Conservation (phyloP, 192 early-diverging fungal species). For the Polychytrium aggregatum region DNA sequence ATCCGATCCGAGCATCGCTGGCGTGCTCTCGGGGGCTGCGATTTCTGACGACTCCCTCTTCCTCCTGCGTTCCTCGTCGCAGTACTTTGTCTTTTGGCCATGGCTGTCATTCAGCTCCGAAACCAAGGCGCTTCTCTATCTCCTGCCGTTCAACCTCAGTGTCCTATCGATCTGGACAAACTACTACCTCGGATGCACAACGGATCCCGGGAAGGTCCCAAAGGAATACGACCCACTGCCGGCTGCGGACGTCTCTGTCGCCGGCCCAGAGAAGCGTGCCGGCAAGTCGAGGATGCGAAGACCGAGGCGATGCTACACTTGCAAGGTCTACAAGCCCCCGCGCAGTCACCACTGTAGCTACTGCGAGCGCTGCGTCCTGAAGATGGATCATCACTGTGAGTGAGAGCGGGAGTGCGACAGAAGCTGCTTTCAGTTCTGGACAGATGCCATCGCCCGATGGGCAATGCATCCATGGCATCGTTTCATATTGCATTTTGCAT, state of each 20-base stretch:
- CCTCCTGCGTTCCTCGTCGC: too few relatives aligned
- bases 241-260: too few relatives aligned
- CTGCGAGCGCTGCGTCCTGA: slow-evolving; percentile 36
- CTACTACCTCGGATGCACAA: slow-evolving; percentile 67
- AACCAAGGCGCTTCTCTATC: slow-evolving; percentile 20
- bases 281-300: slow-evolving; percentile 3
- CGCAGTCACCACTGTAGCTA: slow-evolving; percentile 37
- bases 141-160: slow-evolving; percentile 65
- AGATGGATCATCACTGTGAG: slow-evolving; percentile 50
- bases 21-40: too few relatives aligned
- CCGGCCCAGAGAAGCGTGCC: slow-evolving; percentile 2
- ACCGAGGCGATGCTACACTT: slow-evolving; percentile 34
- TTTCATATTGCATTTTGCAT: not conserved
- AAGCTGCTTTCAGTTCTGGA: slow-evolving; percentile 1
- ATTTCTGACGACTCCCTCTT: too few relatives aligned
- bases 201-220: slow-evolving; percentile 75
- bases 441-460: not conserved
- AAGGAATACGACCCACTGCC: slow-evolving; percentile 13
- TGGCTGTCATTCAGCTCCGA: slow-evolving; percentile 25
- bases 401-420: not conserved
- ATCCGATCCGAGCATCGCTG: too few relatives aligned
- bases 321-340: slow-evolving; percentile 34
- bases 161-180: slow-evolving; percentile 73
- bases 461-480: not conserved
- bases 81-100: slow-evolving; percentile 30